These are phyloP conservation scores for Barbatosphaeria neglecta DNA, from an alignment of 495 filamentous ascomycete species.

Conservation along the genomic window DNA sequence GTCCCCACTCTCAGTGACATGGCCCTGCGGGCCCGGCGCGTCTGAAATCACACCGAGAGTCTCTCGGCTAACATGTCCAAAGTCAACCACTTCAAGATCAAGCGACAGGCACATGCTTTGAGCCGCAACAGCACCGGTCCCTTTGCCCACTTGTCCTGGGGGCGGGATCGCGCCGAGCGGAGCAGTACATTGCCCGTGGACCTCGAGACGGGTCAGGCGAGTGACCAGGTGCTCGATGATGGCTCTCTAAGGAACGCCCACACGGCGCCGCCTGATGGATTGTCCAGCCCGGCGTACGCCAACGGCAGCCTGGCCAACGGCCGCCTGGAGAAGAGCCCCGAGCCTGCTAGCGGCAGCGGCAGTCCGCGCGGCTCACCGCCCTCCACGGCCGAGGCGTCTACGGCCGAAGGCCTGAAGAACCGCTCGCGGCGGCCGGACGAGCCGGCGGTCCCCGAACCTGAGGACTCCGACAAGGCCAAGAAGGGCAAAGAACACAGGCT, in stretches of 20 bases:
- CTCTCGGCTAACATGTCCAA: constrained; percentile 23
- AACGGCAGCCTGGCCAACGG: neutral
- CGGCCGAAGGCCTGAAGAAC: neutral
- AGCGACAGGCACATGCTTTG: constrained; percentile 17
- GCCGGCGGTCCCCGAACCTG: constrained; percentile 7
- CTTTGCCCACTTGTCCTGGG: constrained; percentile 17
- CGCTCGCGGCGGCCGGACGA: neutral
- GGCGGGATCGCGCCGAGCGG: neutral
- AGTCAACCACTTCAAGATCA: constrained; percentile 23
- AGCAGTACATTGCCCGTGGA: constrained; percentile 4
- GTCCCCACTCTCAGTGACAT: neutral
- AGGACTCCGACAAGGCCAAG: constrained; percentile 9
- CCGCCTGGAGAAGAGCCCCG: neutral
- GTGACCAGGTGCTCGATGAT: constrained; percentile 1
- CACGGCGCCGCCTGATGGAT: constrained; percentile 1
- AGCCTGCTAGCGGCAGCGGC: neutral
- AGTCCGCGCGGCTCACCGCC: neutral
- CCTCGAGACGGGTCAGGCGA: neutral
- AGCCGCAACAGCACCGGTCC: constrained; percentile 16
- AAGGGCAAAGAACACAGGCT: constrained; percentile 25
- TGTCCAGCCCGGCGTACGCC: neutral
- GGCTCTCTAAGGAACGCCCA: constrained; percentile 3
- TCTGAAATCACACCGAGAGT: neutral
- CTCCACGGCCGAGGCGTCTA: neutral
- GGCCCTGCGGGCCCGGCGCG: neutral